Evolutionary conservation across 2,329 filamentous ascomycete species (phyloP).

Genomic region (Drechslerella dactyloides): DNA sequence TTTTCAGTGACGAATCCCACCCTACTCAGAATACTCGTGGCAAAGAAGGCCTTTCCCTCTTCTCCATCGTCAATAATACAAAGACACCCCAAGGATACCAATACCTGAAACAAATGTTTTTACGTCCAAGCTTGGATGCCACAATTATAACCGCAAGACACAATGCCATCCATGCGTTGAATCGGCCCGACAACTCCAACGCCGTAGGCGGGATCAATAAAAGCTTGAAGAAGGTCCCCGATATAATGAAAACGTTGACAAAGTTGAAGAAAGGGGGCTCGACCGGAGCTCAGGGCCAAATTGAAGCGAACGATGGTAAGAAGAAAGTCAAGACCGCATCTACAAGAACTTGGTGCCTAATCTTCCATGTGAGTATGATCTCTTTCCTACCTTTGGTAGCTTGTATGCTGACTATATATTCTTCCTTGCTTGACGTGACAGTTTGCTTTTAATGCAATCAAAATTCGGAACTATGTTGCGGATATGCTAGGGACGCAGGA

Average conservation of each 20-base stretch:
- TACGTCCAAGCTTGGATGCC: slow-evolving; percentile 76
- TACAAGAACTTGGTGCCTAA: slow-evolving; percentile 48
- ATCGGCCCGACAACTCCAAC: slow-evolving; percentile 71
- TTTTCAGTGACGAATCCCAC: slow-evolving; percentile 80
- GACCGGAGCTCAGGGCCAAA: slow-evolving; percentile 55
- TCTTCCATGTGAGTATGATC: slow-evolving; percentile 17
- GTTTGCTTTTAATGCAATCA: slow-evolving; percentile 75
- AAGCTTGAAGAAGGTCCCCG: slow-evolving; percentile 73
- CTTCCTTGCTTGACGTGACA: slow-evolving; percentile 57
- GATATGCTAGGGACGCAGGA: slow-evolving; percentile 65
- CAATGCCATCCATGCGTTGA: slow-evolving; percentile 70
- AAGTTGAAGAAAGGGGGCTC: slow-evolving; percentile 74
- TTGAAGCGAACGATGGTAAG: slow-evolving; percentile 38
- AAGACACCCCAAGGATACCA: slow-evolving; percentile 77
- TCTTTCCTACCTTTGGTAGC: slow-evolving; percentile 64
- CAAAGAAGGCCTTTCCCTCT: slow-evolving; percentile 83
- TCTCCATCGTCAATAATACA: slow-evolving; percentile 60
- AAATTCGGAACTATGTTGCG: slow-evolving; percentile 69
- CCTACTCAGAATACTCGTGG: slow-evolving; percentile 73
- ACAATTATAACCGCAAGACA: slow-evolving; percentile 74
- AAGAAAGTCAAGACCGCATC: slow-evolving; percentile 61
- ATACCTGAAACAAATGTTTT: slow-evolving; percentile 77
- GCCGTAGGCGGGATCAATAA: slow-evolving; percentile 65
- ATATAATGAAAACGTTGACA: slow-evolving; percentile 72
- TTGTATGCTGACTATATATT: slow-evolving; percentile 57